Percentiles rank a stretch among this genome's conserved stretches.
Evolutionary conservation across 2,329 filamentous ascomycete genomes (phyloP).

Genomic region (Ophiosphaerella korrae): DNA sequence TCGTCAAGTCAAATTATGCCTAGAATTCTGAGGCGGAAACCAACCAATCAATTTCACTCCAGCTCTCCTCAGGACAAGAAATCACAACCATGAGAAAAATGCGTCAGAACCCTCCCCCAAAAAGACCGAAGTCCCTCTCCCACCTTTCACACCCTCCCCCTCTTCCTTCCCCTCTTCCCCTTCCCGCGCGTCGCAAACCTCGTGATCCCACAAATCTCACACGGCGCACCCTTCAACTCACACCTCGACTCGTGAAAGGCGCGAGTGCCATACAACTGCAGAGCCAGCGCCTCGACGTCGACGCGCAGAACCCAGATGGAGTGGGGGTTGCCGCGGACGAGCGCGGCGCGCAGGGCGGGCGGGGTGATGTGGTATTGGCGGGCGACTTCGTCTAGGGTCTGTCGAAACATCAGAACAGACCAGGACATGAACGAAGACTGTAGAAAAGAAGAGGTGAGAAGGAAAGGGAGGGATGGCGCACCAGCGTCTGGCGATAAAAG

Average conservation of each 20-base stretch:
- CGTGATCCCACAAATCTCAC: constrained; percentile 30
- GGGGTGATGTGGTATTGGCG: constrained; percentile 35
- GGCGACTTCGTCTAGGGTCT: constrained; percentile 35
- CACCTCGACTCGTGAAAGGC: constrained; percentile 32
- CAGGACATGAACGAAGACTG: too few species aligned
- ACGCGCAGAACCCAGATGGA: constrained; percentile 33
- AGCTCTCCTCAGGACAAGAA: too few species aligned
- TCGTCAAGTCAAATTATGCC: too few species aligned
- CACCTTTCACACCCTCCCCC: too few species aligned
- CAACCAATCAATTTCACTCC: too few species aligned
- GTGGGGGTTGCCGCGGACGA: constrained; percentile 10
- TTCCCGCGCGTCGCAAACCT: constrained; percentile 4
- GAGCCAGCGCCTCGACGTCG: constrained; percentile 37
- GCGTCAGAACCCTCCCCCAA: too few species aligned
- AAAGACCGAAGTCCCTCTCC: too few species aligned
- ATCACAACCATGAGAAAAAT: too few species aligned
- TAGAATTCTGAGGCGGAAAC: too few species aligned
- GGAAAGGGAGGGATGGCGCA: constrained; percentile 6
- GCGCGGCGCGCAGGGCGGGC: constrained; percentile 17
- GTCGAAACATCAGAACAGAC: not conserved
- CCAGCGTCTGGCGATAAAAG: constrained; percentile 37
- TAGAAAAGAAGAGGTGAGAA: too few species aligned
- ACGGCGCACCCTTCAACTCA: constrained; percentile 29
- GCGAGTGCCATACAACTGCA: constrained; percentile 36
- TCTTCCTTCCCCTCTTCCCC: too few species aligned